Evolutionary conservation across 495 filamentous ascomycete genomes (phyloP).

Genomic region (Wilcoxina mikolae): DNA sequence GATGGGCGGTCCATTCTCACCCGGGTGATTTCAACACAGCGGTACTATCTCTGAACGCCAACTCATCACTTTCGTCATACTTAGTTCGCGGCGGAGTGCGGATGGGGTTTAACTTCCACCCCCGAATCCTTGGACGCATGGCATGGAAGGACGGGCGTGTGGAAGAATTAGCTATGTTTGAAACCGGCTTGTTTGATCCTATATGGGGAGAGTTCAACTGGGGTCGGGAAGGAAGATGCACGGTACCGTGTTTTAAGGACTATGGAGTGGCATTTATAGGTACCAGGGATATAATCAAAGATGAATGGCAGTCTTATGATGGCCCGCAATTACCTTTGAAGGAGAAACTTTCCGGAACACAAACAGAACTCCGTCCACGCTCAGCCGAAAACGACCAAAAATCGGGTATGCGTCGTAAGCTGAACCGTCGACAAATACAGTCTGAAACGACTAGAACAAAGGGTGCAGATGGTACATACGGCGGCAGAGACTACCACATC

Average conservation of each 20-base stretch:
- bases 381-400: neutral
- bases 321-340: slow-evolving; percentile 28
- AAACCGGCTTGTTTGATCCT: slow-evolving; percentile 43
- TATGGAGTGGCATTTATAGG: slow-evolving; percentile 39
- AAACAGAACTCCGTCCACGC: neutral
- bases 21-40: slow-evolving; percentile 47
- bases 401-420: neutral
- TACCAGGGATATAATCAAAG: slow-evolving; percentile 30
- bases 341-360: neutral
- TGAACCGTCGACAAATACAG: neutral
- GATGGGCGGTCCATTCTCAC: slow-evolving; percentile 40
- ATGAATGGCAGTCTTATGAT: slow-evolving; percentile 42
- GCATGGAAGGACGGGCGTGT: slow-evolving; percentile 41
- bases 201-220: slow-evolving; percentile 46
- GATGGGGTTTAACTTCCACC: slow-evolving; percentile 47
- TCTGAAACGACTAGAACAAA: slow-evolving; percentile 15
- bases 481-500: slow-evolving; percentile 32
- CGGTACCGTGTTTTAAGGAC: slow-evolving; percentile 41
- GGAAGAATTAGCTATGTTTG: slow-evolving; percentile 41
- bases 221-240: slow-evolving; percentile 38
- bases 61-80: slow-evolving; percentile 41
- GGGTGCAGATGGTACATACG: slow-evolving; percentile 27
- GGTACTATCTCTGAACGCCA: slow-evolving; percentile 42
- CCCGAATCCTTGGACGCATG: slow-evolving; percentile 41
- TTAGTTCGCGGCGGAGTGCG: slow-evolving; percentile 41